Conservation (phyloP, 768 basidiomycete species). For the Termitomyces sp. region DNA sequence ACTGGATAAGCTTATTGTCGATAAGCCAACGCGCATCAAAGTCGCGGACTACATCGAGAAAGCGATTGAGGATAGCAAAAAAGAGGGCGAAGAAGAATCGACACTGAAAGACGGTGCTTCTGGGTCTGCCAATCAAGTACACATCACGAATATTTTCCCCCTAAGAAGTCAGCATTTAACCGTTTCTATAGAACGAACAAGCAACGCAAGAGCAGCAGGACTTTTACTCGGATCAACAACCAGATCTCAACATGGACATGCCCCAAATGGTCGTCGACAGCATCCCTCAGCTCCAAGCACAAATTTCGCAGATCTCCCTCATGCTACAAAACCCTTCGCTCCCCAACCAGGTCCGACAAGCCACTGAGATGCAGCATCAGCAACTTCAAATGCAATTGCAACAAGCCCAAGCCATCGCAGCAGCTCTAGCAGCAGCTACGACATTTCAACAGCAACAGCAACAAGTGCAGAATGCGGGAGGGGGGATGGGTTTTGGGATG, state of each 20-base stretch:
- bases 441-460: constrained; percentile 54
- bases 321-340: constrained; percentile 79
- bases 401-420: constrained; percentile 72
- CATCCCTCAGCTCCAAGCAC: constrained; percentile 82
- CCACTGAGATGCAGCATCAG: constrained; percentile 80
- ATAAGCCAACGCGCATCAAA: constrained; percentile 74
- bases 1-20: constrained; percentile 79
- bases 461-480: constrained; percentile 33
- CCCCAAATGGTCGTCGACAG: constrained; percentile 67
- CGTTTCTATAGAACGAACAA: constrained; percentile 16
- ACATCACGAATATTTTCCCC: not conserved
- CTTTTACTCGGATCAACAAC: constrained; percentile 70
- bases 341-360: constrained; percentile 68
- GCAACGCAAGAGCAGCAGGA: constrained; percentile 50
- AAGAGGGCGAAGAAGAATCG: constrained; percentile 50
- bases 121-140: constrained; percentile 32
- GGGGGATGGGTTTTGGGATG: constrained; percentile 37
- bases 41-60: constrained; percentile 82
- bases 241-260: constrained; percentile 62
- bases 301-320: constrained; percentile 73
- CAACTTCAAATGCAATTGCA: constrained; percentile 76
- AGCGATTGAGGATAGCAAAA: constrained; percentile 73
- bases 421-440: constrained; percentile 56
- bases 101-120: constrained; percentile 16
- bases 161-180: not conserved